These are phyloP conservation scores for Monosporascus sp. DNA, from an alignment of 2,329 filamentous ascomycete species.

Conservation along the genomic window DNA sequence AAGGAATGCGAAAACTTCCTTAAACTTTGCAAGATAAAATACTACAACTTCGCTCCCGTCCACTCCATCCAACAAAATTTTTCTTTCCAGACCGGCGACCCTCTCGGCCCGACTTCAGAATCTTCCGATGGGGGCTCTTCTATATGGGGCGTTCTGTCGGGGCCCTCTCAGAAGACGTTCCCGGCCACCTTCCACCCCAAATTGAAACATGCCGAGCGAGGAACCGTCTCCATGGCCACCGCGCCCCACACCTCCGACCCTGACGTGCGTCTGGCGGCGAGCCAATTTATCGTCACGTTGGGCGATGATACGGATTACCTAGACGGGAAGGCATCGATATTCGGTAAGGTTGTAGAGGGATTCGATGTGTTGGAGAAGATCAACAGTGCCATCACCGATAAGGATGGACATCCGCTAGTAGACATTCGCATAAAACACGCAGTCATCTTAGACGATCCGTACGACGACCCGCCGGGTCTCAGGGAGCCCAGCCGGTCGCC, in stretches of 20 bases:
- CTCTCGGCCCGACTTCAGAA: constrained; percentile 76
- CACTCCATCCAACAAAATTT: constrained; percentile 93
- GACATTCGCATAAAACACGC: constrained; percentile 95
- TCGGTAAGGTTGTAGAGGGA: constrained; percentile 91
- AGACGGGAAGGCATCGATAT: constrained; percentile 90
- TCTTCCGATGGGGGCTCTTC: constrained; percentile 89
- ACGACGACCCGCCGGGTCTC: constrained; percentile 72
- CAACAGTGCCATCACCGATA: constrained; percentile 82
- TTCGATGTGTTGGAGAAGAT: constrained; percentile 93
- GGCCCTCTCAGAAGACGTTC: constrained; percentile 69
- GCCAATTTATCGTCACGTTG: constrained; percentile 90
- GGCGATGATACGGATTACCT: constrained; percentile 85
- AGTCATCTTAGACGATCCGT: constrained; percentile 86
- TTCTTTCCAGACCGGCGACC: constrained; percentile 93
- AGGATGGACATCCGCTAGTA: constrained; percentile 79
- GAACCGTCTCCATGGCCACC: constrained; percentile 97
- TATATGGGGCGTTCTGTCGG: constrained; percentile 81
- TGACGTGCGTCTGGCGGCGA: constrained; percentile 76
- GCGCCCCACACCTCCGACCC: constrained; percentile 69
- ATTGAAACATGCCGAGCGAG: constrained; percentile 80
- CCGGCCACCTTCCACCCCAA: constrained; percentile 79
- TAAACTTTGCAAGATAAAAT: constrained; percentile 98
- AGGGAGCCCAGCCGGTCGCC: constrained; percentile 76
- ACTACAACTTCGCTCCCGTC: constrained; percentile 95
- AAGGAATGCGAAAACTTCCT: constrained; percentile 96